phyloP scores from a whole-genome alignment of 2,329 filamentous ascomycete species.

The Paraphoma chrysanthemicola region DNA sequence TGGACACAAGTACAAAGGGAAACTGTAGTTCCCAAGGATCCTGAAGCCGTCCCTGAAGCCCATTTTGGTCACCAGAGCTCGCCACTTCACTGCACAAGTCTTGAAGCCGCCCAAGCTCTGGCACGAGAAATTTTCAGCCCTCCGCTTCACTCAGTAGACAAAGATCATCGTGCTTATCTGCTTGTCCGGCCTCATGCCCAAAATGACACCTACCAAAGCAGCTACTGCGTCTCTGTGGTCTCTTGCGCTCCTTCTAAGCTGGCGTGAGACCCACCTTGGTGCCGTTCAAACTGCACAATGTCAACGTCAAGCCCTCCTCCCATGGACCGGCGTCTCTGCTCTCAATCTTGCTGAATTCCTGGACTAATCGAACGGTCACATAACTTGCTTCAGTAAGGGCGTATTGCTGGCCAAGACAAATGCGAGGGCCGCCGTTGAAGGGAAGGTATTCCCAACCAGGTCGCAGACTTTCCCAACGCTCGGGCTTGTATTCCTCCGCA shows the following conservation, averaged over 20 bases:
- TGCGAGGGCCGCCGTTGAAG: conserved; percentile 49
- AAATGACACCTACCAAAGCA: conserved; percentile 15
- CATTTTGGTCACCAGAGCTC: too few relatives aligned
- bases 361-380: conserved; percentile 40
- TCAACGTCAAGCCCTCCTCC: conserved; percentile 41
- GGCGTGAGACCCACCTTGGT: conserved; percentile 37
- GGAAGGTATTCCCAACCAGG: conserved; percentile 49
- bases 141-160: background rate
- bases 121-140: background rate
- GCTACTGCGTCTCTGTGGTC: background rate
- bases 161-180: background rate
- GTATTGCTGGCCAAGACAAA: conserved; percentile 47
- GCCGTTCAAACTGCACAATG: conserved; percentile 34
- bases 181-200: background rate
- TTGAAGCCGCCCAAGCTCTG: background rate
- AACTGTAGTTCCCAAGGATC: too few relatives aligned
- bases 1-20: too few relatives aligned
- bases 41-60: too few relatives aligned
- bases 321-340: conserved; percentile 37
- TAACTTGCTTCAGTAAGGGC: conserved; percentile 46
- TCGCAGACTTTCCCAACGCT: conserved; percentile 53
- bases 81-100: background rate
- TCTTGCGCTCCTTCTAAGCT: conserved; percentile 19
- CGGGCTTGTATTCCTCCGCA: conserved; percentile 56
- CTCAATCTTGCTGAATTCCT: conserved; percentile 40